A percentile compares a stretch with the other conserved stretches of the same genome.
Conservation (phyloP, 441 rosid species). For the Cnidoscolus chayamansa region DNA sequence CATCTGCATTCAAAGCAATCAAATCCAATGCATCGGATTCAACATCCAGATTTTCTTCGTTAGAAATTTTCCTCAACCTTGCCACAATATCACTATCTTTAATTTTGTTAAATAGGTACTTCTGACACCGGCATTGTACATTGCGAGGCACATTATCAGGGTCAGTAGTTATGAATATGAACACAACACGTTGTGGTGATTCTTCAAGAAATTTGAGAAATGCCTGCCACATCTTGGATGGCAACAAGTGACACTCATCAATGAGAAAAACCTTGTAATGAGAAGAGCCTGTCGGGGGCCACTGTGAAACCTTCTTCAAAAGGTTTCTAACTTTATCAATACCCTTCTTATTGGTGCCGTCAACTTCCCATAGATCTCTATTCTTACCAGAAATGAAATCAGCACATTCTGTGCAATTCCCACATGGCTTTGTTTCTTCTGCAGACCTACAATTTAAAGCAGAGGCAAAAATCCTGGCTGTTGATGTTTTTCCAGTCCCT, state of each 20-base stretch:
- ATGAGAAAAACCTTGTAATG: conserved; percentile 67
- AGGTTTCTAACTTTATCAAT: conserved; percentile 61
- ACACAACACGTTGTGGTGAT: conserved; percentile 66
- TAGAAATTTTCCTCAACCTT: conserved; percentile 65
- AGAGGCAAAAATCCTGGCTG: conserved; percentile 83
- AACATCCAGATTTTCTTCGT: conserved; percentile 77
- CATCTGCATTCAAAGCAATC: conserved; percentile 90
- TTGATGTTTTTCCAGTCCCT: conserved; percentile 92
- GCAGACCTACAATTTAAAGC: conserved; percentile 75
- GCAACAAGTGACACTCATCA: conserved; percentile 90
- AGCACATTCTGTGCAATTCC: conserved; percentile 69
- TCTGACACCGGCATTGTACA: conserved; percentile 94
- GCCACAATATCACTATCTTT: conserved; percentile 73
- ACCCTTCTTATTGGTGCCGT: conserved; percentile 73
- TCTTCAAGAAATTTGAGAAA: conserved; percentile 92
- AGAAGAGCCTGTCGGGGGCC: conserved; percentile 48
- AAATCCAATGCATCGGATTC: conserved; percentile 83
- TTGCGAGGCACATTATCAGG: conserved; percentile 91
- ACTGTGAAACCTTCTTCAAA: conserved; percentile 48
- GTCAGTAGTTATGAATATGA: conserved; percentile 87
- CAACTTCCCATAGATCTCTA: conserved; percentile 71
- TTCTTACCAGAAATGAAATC: conserved; percentile 72
- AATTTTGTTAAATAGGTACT: conserved; percentile 85
- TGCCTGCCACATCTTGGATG: conserved; percentile 84
- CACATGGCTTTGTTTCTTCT: conserved; percentile 79